A percentile compares a stretch with the other conserved stretches of the same genome.
Conservation (phyloP, 192 early-diverging fungal genomes). For the Linnemannia hyalina region DNA sequence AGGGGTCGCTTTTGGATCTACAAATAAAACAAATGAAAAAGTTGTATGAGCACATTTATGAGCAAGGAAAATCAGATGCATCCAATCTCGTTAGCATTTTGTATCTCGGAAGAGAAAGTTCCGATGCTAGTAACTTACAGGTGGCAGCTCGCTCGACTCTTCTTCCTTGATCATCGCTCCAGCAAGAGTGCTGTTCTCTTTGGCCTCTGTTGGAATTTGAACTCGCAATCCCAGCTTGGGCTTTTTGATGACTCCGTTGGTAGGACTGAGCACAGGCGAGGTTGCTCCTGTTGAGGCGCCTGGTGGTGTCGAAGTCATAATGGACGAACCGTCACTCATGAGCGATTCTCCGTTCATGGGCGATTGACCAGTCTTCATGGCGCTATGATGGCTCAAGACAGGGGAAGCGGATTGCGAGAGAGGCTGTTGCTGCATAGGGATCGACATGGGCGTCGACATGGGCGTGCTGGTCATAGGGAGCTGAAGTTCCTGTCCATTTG, state of each 20-base stretch:
- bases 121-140: constrained; percentile 12
- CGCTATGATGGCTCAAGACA: constrained; percentile 38
- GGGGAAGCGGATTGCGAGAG: constrained; percentile 44
- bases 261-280: constrained; percentile 51
- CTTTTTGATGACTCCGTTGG: constrained; percentile 43
- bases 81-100: neutral
- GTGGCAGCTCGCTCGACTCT: constrained; percentile 48
- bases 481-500: constrained; percentile 30
- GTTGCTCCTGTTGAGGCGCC: constrained; percentile 12
- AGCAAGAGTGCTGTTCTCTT: constrained; percentile 46
- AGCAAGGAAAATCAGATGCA: neutral
- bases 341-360: constrained; percentile 54
- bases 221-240: constrained; percentile 46
- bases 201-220: constrained; percentile 41
- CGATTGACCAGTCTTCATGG: constrained; percentile 44
- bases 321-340: constrained; percentile 53
- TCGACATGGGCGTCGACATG: constrained; percentile 25
- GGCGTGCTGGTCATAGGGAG: constrained; percentile 37
- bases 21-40: neutral
- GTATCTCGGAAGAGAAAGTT: neutral
- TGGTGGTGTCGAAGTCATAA: constrained; percentile 32
- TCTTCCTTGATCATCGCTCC: constrained; percentile 50
- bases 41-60: neutral
- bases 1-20: constrained; percentile 54
- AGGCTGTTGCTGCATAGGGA: constrained; percentile 28